Evolutionary conservation across 495 filamentous ascomycete genomes (phyloP), one percentile per base, ranked within the genome.

Genomic region (Xylaria telfairii): DNA sequence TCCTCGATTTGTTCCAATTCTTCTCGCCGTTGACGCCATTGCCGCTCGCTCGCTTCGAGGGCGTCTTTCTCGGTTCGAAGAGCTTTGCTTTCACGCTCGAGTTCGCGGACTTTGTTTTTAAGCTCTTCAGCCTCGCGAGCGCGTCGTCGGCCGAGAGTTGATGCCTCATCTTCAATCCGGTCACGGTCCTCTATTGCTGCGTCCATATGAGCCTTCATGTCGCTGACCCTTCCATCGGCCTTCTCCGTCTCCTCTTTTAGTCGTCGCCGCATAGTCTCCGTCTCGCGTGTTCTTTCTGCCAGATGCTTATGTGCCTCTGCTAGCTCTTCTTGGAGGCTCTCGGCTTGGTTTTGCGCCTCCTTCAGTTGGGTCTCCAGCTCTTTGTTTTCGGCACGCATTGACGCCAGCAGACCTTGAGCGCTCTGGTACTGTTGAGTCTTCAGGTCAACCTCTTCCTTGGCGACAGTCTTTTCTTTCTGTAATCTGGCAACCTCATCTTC

Each of bases 341-440:
- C 94, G 66, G 88, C 90, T 71, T 93, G 91, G 46, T 90, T 89
- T 62, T 91, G 89, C 3, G 92, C 91, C 78, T 99, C 96, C 82
- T 94, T 95, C 86, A 97, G 91, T 80, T 97, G 96, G 81, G 92
- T 91, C n/a, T 90, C 89, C 73, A 98, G 84, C 80, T 99, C 96
- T 3, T 90, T 84, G 2, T 90, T 91, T 80, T 99, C 94, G 75
- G 97, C 93, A 66, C 94, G 92, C 94, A 97, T 94, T 74, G 92
- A 96, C 68, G 89, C 89, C 80, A 98, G 91, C 54, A 97, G 78
- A 70, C 89, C 91, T 79, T 98, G 94, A 0, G 93, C 93, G 74
- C 88, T 95, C 37, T 88, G 88, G 74, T 95, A 91, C 79, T 97
- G 94, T n/a, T 90, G 91, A 0, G 89, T 89, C 83, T 93, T 97